Conservation (phyloP, 345 rosid genomes). For the Camelina hispida region DNA sequence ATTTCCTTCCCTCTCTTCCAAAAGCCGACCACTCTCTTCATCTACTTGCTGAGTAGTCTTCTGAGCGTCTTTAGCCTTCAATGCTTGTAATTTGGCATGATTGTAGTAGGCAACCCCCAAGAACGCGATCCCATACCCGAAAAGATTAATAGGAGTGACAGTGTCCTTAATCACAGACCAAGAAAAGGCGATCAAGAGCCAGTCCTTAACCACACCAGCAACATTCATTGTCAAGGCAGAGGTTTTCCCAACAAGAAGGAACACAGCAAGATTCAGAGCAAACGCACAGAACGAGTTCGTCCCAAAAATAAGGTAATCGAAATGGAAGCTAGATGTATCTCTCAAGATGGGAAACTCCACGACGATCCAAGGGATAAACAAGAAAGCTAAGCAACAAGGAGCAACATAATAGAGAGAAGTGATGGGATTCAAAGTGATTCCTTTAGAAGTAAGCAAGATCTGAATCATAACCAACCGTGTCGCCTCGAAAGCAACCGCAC, state of each 20-base stretch:
- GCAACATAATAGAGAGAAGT: slow-evolving; percentile 72
- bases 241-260: slow-evolving; percentile 78
- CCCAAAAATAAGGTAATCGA: slow-evolving; percentile 62
- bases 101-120: slow-evolving; percentile 77
- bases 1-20: slow-evolving; percentile 55
- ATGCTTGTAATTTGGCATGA: slow-evolving; percentile 62
- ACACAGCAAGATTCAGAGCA: slow-evolving; percentile 78
- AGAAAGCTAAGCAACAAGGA: slow-evolving; percentile 64
- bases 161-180: slow-evolving; percentile 85
- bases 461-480: slow-evolving; percentile 68
- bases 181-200: slow-evolving; percentile 81
- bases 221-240: slow-evolving; percentile 90
- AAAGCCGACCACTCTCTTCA: slow-evolving; percentile 63
- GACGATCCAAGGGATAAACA: slow-evolving; percentile 61
- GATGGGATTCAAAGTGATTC: slow-evolving; percentile 61
- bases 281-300: slow-evolving; percentile 71
- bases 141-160: slow-evolving; percentile 69
- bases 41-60: slow-evolving; percentile 53
- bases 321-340: slow-evolving; percentile 63
- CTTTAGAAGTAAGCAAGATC: slow-evolving; percentile 61
- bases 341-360: slow-evolving; percentile 61
- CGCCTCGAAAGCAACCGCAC: slow-evolving; percentile 71
- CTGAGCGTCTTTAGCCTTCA: slow-evolving; percentile 64
- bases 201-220: slow-evolving; percentile 83
- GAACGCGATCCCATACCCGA: slow-evolving; percentile 74